These are phyloP conservation scores for Boletales sp. DNA, from an alignment of 768 basidiomycete species.

Conservation along the genomic window DNA sequence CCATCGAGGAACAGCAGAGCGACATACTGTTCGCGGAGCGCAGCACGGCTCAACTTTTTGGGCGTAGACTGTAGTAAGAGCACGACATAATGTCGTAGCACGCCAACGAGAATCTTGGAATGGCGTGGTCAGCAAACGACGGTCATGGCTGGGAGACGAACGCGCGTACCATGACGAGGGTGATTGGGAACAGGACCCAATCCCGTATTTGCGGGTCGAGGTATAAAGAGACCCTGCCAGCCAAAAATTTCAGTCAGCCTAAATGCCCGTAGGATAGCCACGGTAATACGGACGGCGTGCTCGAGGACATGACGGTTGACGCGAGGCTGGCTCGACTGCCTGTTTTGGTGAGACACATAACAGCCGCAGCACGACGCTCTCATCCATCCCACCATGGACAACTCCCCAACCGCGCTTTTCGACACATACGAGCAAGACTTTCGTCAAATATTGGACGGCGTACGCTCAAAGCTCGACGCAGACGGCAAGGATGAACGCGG, in stretches of 20 bases:
- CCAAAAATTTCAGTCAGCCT: slow-evolving; percentile 5
- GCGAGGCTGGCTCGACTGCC: slow-evolving; percentile 18
- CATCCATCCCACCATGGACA: slow-evolving; percentile 55
- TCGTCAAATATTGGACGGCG: slow-evolving; percentile 70
- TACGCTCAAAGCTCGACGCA: slow-evolving; percentile 73
- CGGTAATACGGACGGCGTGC: slow-evolving; percentile 17
- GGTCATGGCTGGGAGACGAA: background rate
- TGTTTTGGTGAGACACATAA: slow-evolving; percentile 13
- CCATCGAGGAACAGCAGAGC: slow-evolving; percentile 2
- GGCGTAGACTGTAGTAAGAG: slow-evolving; percentile 79
- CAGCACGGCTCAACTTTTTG: slow-evolving; percentile 72
- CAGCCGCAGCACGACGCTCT: slow-evolving; percentile 16
- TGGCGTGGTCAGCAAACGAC: slow-evolving; percentile 3
- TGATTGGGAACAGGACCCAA: slow-evolving; percentile 94
- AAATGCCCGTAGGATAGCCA: slow-evolving; percentile 1
- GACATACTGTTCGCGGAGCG: slow-evolving; percentile 89
- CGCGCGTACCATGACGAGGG: slow-evolving; percentile 84
- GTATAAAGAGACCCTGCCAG: slow-evolving; percentile 50
- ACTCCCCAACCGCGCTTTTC: slow-evolving; percentile 80
- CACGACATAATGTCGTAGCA: slow-evolving; percentile 90
- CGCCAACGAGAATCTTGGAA: slow-evolving; percentile 81
- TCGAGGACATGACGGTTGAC: slow-evolving; percentile 36
- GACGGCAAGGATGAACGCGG: slow-evolving; percentile 62
- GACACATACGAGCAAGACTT: slow-evolving; percentile 94
- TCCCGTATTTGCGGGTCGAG: slow-evolving; percentile 95